A percentile compares a stretch with the other conserved stretches of the same genome.
phyloP scores from a whole-genome alignment of 1,284 basidiomycete species.

The Malassezia globosa region DNA sequence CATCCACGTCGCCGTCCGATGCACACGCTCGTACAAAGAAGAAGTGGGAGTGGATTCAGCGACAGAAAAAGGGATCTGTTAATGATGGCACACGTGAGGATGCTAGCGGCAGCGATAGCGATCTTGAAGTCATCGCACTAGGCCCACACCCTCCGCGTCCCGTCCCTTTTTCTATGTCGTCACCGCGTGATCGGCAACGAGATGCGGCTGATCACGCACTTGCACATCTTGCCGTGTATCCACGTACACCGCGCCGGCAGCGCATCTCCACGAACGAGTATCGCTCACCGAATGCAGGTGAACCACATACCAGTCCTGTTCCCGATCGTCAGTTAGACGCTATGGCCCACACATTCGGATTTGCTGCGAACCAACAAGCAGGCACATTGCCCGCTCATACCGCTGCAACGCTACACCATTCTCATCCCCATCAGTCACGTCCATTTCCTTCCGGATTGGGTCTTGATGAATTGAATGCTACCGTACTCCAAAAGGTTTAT shows the following conservation, averaged over 20 bases:
- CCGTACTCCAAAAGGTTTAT: constrained; percentile 25
- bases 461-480: constrained; percentile 28
- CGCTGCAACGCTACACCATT: background rate
- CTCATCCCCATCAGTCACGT: background rate
- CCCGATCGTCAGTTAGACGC: constrained; percentile 23
- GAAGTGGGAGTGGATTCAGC: constrained; percentile 14
- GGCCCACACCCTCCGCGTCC: background rate
- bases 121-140: constrained; percentile 10
- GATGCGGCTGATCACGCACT: constrained; percentile 3
- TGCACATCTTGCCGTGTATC: background rate
- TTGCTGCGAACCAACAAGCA: constrained; percentile 22
- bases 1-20: background rate
- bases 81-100: background rate
- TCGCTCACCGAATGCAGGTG: constrained; percentile 10
- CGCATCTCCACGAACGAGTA: constrained; percentile 10
- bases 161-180: constrained; percentile 4
- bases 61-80: background rate
- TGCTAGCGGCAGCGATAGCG: constrained; percentile 7
- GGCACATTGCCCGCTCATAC: constrained; percentile 13
- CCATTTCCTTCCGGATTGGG: constrained; percentile 20
- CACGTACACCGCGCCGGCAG: constrained; percentile 10
- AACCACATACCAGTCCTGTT: constrained; percentile 4
- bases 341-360: constrained; percentile 23
- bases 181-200: background rate
- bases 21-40: constrained; percentile 1